Evolutionary conservation across 495 filamentous ascomycete genomes (phyloP).

Genomic region (Podospora sp.): DNA sequence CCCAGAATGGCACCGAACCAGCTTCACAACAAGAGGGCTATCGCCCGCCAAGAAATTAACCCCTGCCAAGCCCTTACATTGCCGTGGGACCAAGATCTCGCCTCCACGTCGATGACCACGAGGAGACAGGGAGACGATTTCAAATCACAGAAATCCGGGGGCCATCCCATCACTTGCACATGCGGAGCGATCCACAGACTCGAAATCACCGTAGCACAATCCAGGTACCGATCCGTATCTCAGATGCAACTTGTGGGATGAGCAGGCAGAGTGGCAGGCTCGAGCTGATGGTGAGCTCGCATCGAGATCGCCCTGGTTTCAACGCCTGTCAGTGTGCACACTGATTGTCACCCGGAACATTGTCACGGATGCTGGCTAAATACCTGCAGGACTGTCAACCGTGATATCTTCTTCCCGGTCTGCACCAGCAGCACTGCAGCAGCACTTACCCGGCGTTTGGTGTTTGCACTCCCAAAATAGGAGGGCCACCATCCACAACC

Average conservation of each 20-base stretch:
- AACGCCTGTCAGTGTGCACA: not conserved
- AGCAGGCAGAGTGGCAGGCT: no score
- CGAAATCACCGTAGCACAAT: not conserved
- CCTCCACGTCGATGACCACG: not conserved
- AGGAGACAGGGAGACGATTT: not conserved
- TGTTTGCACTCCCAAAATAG: not conserved
- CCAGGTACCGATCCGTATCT: no score
- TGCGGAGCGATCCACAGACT: not conserved
- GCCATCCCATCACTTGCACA: not conserved
- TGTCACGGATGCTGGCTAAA: not conserved
- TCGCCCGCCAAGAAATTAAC: constrained; percentile 5
- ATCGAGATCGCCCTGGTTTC: not conserved
- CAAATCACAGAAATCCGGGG: not conserved
- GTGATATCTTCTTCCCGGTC: not conserved
- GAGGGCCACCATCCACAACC: not conserved
- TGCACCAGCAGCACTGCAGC: not conserved
- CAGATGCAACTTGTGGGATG: no score
- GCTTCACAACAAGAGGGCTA: not conserved
- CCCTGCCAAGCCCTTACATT: constrained; percentile 6
- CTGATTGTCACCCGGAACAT: not conserved
- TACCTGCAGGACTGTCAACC: not conserved
- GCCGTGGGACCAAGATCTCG: not conserved
- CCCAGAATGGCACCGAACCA: not conserved
- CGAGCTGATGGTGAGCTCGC: not conserved
- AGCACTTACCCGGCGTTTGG: constrained; percentile 1